Conservation (phyloP, 2,329 filamentous ascomycete species). For the Arthrobotrys pseudoclavata region DNA sequence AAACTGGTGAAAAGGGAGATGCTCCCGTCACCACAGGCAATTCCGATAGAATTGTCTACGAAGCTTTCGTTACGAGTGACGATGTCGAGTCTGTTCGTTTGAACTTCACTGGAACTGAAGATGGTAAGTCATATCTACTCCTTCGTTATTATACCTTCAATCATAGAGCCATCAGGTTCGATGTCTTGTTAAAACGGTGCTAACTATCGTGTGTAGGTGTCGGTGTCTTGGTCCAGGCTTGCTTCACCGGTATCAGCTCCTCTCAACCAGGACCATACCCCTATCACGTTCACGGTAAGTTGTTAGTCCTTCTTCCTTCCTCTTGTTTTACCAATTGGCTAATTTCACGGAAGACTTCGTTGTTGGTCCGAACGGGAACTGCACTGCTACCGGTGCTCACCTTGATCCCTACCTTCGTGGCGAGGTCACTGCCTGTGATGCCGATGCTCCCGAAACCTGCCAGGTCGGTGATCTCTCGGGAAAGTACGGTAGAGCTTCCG, state of each 20-base stretch:
- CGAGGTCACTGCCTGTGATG: constrained; percentile 74
- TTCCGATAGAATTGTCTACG: constrained; percentile 39
- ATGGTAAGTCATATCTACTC: constrained; percentile 31
- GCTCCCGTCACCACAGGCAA: constrained; percentile 42
- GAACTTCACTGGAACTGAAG: constrained; percentile 50
- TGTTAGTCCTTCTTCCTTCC: not conserved
- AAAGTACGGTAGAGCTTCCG: constrained; percentile 73
- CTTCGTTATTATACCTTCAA: not conserved
- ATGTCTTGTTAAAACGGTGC: not conserved
- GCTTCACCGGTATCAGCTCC: constrained; percentile 31
- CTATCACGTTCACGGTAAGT: constrained; percentile 54
- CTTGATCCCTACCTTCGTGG: constrained; percentile 79
- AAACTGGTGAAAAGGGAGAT: constrained; percentile 37
- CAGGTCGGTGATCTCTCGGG: constrained; percentile 82
- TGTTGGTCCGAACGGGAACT: constrained; percentile 71
- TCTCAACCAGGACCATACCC: constrained; percentile 48
- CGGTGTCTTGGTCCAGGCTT: constrained; percentile 39
- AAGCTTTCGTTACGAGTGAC: constrained; percentile 32
- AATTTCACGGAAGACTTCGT: constrained; percentile 41
- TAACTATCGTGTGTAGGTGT: constrained; percentile 21
- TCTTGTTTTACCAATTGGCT: not conserved
- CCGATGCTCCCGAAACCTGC: constrained; percentile 73
- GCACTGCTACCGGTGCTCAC: constrained; percentile 76
- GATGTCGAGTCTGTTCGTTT: constrained; percentile 31
- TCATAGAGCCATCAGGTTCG: not conserved